Conservation (phyloP, 345 rosid species). For the Euphorbia tirucalli region DNA sequence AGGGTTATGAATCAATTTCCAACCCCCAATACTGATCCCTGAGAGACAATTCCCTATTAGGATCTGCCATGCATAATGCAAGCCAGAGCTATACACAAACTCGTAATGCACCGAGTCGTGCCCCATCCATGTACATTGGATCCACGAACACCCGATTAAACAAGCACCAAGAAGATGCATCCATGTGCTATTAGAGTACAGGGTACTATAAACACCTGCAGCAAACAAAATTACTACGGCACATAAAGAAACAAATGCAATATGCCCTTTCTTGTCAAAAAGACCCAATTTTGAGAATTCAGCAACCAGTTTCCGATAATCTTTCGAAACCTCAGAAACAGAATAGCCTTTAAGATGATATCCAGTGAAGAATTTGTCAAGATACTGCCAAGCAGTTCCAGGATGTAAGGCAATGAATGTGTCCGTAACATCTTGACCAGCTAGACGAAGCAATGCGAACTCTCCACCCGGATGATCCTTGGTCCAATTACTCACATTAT, state of each 20-base stretch:
- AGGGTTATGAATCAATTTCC: constrained; percentile 56
- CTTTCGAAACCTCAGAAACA: constrained; percentile 45
- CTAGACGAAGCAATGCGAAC: constrained; percentile 40
- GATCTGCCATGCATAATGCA: constrained; percentile 47
- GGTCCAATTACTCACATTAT: constrained; percentile 46
- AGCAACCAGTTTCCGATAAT: constrained; percentile 37
- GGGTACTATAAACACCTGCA: constrained; percentile 35
- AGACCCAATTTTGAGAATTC: constrained; percentile 50
- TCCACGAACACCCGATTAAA: constrained; percentile 46
- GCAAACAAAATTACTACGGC: constrained; percentile 30
- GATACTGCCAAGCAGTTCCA: constrained; percentile 43
- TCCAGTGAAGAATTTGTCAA: constrained; percentile 49
- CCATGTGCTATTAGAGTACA: constrained; percentile 30
- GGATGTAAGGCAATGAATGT: constrained; percentile 56
- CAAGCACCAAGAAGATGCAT: constrained; percentile 38
- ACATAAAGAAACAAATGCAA: constrained; percentile 18
- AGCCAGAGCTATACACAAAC: constrained; percentile 29
- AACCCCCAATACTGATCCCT: constrained; percentile 57
- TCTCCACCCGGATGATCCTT: constrained; percentile 49
- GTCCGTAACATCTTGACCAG: constrained; percentile 54
- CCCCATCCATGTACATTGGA: constrained; percentile 72
- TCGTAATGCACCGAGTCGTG: constrained; percentile 73
- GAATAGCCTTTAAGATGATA: constrained; percentile 40
- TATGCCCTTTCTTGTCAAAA: constrained; percentile 46
- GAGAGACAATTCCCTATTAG: constrained; percentile 67